Conservation (phyloP, 257 asterid genomes). For the Solanum peruvianum region DNA sequence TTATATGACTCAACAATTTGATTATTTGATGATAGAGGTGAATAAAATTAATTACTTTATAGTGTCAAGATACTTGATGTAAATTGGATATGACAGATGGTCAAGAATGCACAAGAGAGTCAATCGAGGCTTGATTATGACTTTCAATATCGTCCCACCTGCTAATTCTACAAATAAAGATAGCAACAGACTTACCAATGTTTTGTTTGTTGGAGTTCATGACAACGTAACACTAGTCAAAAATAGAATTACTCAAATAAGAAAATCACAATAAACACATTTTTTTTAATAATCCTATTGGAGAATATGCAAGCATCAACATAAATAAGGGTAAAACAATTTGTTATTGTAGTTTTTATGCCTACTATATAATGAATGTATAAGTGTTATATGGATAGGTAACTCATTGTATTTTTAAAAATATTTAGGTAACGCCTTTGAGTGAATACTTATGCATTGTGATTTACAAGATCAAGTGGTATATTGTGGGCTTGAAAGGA, state of each 20-base stretch:
- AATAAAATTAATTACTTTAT: neutral
- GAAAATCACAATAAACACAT: neutral
- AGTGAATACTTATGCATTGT: neutral
- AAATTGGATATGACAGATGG: neutral
- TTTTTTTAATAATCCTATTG: neutral
- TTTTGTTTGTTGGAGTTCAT: neutral
- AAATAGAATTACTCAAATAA: neutral
- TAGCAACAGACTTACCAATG: neutral
- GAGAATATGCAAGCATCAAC: neutral
- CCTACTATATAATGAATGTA: neutral
- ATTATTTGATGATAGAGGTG: neutral
- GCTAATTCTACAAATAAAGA: neutral
- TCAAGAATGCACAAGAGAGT: neutral
- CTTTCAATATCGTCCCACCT: neutral
- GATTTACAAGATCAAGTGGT: neutral
- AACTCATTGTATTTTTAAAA: neutral
- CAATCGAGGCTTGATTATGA: neutral
- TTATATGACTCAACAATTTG: neutral
- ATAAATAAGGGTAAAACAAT: neutral
- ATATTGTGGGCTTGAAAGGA: neutral
- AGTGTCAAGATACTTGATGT: neutral
- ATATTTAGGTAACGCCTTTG: neutral
- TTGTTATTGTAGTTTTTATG: neutral
- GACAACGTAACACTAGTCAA: neutral
- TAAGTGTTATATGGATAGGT: neutral